Evolutionary conservation across 371 early-diverging fungal genomes (phyloP).

Genomic region (Mucor plumbeus): DNA sequence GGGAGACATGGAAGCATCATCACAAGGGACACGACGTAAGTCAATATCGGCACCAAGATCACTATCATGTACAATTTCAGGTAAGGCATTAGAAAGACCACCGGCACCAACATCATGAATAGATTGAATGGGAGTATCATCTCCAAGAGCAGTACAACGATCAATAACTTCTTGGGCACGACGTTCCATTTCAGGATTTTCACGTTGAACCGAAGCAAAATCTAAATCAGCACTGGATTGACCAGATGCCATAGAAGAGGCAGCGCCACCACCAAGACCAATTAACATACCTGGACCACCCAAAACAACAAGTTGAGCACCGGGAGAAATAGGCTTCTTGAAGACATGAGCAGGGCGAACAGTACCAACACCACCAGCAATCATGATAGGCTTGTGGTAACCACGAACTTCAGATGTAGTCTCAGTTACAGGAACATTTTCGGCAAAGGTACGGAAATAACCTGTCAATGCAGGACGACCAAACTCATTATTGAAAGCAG

Average conservation of each 20-base stretch:
- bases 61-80: conserved; percentile 96
- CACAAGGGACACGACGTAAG: conserved; percentile 86
- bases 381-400: conserved; percentile 98
- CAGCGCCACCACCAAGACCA: conserved; percentile 98
- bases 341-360: conserved; percentile 86
- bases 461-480: conserved; percentile 95
- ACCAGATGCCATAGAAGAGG: conserved; percentile 93
- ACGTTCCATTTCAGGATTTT: conserved; percentile 98
- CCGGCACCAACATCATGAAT: conserved; percentile 99
- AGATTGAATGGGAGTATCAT: conserved; percentile 84
- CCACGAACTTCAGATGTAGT: conserved; percentile 77
- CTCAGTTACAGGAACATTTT: conserved; percentile 64
- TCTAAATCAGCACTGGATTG: conserved; percentile 89
- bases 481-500: conserved; percentile 98
- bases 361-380: conserved; percentile 96
- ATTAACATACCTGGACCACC: conserved; percentile 98
- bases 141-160: conserved; percentile 83
- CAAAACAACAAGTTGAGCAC: conserved; percentile 85
- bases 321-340: conserved; percentile 84
- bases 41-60: conserved; percentile 90
- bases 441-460: conserved; percentile 95
- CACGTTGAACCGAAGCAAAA: conserved; percentile 97
- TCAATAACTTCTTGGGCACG: conserved; percentile 97
- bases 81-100: conserved; percentile 95
- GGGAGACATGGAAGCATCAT: conserved; percentile 92